A percentile compares a stretch with the other conserved stretches of the same genome.
Conservation (phyloP, 306 rosid species). For the Dalbergia oliveri region DNA sequence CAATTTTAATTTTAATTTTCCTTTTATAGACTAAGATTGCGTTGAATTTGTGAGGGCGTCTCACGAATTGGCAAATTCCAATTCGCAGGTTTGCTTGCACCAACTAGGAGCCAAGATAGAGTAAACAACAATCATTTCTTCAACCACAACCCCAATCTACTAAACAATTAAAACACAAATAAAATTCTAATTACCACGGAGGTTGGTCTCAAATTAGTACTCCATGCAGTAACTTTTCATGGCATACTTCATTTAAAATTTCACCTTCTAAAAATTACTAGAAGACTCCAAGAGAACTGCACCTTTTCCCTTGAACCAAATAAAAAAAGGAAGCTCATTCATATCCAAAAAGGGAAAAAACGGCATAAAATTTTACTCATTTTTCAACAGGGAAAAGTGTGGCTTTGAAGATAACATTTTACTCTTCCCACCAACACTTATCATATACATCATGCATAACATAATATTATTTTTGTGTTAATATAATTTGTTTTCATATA, state of each 20-base stretch:
- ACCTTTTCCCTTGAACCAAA: slow-evolving; percentile 68
- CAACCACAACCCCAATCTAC: slow-evolving; percentile 27
- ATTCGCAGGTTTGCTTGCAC: slow-evolving; percentile 58
- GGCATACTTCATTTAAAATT: slow-evolving; percentile 80
- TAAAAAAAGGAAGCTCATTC: slow-evolving; percentile 16
- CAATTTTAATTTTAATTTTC: slow-evolving; percentile 52
- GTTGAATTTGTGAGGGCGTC: neutral
- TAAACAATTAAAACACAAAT: neutral
- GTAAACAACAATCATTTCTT: slow-evolving; percentile 32
- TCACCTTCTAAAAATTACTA: slow-evolving; percentile 74
- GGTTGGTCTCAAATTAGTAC: slow-evolving; percentile 70
- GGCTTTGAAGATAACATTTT: slow-evolving; percentile 3
- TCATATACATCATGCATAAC: neutral
- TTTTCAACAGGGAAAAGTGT: neutral
- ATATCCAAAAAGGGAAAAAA: slow-evolving; percentile 28
- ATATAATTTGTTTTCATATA: no score
- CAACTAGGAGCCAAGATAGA: slow-evolving; percentile 45
- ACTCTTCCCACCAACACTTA: slow-evolving; percentile 3
- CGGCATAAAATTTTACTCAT: neutral
- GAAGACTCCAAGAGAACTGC: slow-evolving; percentile 71
- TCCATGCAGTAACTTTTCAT: slow-evolving; percentile 85
- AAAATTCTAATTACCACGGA: slow-evolving; percentile 55
- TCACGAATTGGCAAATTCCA: slow-evolving; percentile 78
- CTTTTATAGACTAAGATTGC: no score
- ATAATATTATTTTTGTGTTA: no score